These are phyloP conservation scores for Taiozyma onychis DNA, from an alignment of 1,139 yeast genomes.

Conservation along the genomic window DNA sequence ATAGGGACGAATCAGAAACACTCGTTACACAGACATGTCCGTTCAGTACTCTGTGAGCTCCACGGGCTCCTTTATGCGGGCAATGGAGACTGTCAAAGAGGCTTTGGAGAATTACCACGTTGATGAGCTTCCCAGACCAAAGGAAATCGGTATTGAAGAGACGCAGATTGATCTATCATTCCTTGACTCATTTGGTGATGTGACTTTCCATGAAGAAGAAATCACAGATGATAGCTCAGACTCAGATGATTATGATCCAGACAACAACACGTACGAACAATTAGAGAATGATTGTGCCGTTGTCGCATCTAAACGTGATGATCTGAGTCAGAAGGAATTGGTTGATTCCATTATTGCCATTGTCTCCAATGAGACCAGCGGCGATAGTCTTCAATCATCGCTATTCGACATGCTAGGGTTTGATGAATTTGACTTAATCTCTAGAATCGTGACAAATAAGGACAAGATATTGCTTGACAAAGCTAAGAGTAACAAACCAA, in stretches of 20 bases:
- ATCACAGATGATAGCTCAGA: conserved; percentile 21
- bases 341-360: conserved; percentile 22
- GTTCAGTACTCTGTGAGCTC: conserved; percentile 48
- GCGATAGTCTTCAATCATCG: conserved; percentile 30
- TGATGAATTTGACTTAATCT: conserved; percentile 75
- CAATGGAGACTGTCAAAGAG: conserved; percentile 63
- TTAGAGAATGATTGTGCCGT: conserved; percentile 16
- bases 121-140: conserved; percentile 21
- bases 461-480: conserved; percentile 25
- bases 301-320: conserved; percentile 18
- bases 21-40: conserved; percentile 24
- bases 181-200: conserved; percentile 32
- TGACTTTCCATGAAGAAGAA: conserved; percentile 26
- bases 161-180: conserved; percentile 20
- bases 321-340: conserved; percentile 17
- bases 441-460: conserved; percentile 56
- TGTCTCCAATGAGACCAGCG: conserved; percentile 22
- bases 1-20: background rate
- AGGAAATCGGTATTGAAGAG: conserved; percentile 22
- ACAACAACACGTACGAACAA: conserved; percentile 7
- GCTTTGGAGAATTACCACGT: conserved; percentile 33
- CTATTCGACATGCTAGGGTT: conserved; percentile 79
- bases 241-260: conserved; percentile 9
- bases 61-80: conserved; percentile 71
- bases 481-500: conserved; percentile 14